phyloP scores from a whole-genome alignment of 176 grass and related monocot genomes.

The Ensete glaucum region DNA sequence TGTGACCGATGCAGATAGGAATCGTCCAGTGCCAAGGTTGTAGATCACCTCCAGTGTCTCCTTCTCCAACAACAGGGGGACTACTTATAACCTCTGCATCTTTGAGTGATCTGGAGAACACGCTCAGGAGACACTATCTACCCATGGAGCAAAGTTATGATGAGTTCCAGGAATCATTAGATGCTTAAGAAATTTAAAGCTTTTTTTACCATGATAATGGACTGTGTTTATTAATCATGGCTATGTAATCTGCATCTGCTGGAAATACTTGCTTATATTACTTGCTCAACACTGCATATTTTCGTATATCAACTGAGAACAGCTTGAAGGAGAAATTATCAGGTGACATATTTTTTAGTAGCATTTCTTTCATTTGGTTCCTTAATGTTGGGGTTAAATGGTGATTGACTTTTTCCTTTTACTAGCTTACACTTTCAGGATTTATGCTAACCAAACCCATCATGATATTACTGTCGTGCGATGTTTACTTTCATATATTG shows the following conservation, averaged over 20 bases:
- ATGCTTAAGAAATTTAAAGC: neutral
- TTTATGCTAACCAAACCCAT: no score
- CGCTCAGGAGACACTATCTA: neutral
- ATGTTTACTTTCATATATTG: no score
- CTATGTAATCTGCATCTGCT: neutral
- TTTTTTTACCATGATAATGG: neutral
- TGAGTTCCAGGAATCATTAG: neutral
- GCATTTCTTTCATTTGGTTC: no score
- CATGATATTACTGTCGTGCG: no score
- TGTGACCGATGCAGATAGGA: conserved; percentile 54
- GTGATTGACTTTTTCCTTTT: no score
- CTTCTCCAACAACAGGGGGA: neutral
- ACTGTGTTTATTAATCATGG: neutral
- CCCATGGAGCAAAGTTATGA: neutral
- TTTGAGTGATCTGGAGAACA: neutral
- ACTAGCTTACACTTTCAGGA: no score
- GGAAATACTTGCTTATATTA: neutral
- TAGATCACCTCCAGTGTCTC: neutral
- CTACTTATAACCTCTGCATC: neutral
- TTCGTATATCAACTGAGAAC: no score
- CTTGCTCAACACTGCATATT: no score
- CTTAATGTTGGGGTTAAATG: no score
- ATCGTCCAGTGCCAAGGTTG: conserved; percentile 42
- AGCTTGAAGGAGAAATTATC: no score
- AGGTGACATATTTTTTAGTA: no score